Conservation (phyloP, 495 filamentous ascomycete species). For the Rusavskia elegans region DNA sequence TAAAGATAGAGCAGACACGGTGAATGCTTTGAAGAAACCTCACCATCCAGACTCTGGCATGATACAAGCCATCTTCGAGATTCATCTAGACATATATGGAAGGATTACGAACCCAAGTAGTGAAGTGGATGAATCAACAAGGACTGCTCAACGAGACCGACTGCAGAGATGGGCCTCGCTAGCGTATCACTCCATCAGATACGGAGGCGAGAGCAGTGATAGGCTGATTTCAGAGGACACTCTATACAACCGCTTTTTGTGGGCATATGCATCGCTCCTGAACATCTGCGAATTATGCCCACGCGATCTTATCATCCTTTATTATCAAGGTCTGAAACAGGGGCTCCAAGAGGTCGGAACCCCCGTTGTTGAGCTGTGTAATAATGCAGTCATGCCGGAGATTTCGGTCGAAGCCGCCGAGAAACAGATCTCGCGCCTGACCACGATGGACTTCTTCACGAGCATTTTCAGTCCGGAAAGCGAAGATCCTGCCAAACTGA, state of each 20-base stretch:
- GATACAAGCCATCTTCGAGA: slow-evolving; percentile 63
- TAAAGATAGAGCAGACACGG: no score
- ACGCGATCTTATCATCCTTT: slow-evolving; percentile 64
- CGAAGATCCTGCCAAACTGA: slow-evolving; percentile 60
- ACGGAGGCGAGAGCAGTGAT: slow-evolving; percentile 19
- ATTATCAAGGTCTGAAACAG: slow-evolving; percentile 55
- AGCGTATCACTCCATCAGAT: slow-evolving; percentile 37
- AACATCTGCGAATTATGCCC: slow-evolving; percentile 50
- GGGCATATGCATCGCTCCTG: slow-evolving; percentile 64
- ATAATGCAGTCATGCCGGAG: slow-evolving; percentile 81
- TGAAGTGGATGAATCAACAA: slow-evolving; percentile 41
- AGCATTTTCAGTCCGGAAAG: slow-evolving; percentile 55
- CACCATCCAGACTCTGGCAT: no score
- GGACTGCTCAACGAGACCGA: slow-evolving; percentile 47
- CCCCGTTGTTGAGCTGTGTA: slow-evolving; percentile 50
- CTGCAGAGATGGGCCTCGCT: slow-evolving; percentile 62
- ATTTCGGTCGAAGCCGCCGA: slow-evolving; percentile 68
- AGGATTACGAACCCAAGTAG: slow-evolving; percentile 60
- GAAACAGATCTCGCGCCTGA: slow-evolving; percentile 77
- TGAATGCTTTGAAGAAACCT: no score
- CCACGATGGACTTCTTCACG: slow-evolving; percentile 90
- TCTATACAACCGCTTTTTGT: slow-evolving; percentile 51
- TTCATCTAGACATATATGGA: slow-evolving; percentile 76
- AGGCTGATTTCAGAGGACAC: slow-evolving; percentile 18
- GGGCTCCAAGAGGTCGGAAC: slow-evolving; percentile 24